Evolutionary conservation across 306 rosid genomes (phyloP).

Genomic region (Vigna nakashimae): DNA sequence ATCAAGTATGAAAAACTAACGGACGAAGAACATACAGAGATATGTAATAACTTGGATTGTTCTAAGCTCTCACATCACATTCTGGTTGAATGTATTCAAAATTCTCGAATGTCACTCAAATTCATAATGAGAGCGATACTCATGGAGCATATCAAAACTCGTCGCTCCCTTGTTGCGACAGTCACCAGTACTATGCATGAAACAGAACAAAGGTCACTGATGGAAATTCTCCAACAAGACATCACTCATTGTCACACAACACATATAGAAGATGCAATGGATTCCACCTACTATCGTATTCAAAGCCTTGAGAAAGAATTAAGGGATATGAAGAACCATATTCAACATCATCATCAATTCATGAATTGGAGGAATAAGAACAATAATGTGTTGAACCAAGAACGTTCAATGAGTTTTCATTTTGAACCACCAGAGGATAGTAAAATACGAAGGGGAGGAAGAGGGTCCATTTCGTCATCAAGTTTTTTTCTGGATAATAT

Average conservation of each 20-base stretch:
- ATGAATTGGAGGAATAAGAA: conserved; percentile 21
- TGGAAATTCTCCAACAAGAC: conserved; percentile 67
- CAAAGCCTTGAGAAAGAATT: conserved; percentile 72
- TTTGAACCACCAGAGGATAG: conserved; percentile 30
- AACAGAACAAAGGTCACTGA: conserved; percentile 50
- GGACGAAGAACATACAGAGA: conserved; percentile 67
- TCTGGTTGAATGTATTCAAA: conserved; percentile 73
- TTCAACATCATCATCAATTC: conserved; percentile 39
- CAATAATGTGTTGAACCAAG: conserved; percentile 34
- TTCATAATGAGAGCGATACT: conserved; percentile 84
- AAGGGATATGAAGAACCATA: conserved; percentile 59
- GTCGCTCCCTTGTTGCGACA: conserved; percentile 53
- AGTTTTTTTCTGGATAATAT: conserved; percentile 44
- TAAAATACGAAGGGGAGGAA: conserved; percentile 59
- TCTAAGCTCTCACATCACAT: conserved; percentile 61
- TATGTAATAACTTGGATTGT: conserved; percentile 77
- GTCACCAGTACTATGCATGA: not conserved
- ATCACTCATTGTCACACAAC: conserved; percentile 54
- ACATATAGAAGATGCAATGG: conserved; percentile 66
- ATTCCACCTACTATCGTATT: conserved; percentile 69
- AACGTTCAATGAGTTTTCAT: conserved; percentile 75
- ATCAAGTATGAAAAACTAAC: conserved; percentile 54
- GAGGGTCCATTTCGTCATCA: conserved; percentile 61
- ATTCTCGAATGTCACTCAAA: conserved; percentile 77
- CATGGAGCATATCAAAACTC: conserved; percentile 83